A percentile compares a stretch with the other conserved stretches of the same genome.
Evolutionary conservation across 1,139 yeast genomes (phyloP).

Genomic region (Geotrichum aggregatum): DNA sequence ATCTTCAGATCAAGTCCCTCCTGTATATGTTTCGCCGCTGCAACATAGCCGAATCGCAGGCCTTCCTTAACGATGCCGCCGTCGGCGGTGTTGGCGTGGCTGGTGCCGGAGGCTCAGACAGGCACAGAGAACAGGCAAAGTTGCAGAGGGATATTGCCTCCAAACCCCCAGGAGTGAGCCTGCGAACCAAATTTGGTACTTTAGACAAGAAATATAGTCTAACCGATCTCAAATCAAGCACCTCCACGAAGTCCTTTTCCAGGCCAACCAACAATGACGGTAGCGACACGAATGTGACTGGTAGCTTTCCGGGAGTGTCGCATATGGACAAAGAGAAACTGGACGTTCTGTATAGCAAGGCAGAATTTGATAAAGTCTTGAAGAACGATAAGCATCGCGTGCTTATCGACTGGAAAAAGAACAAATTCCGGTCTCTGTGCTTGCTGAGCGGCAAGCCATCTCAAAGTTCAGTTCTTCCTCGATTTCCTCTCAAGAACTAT

Average conservation of each 20-base stretch:
- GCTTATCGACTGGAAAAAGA: slow-evolving; percentile 59
- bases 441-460: slow-evolving; percentile 49
- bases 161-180: background rate
- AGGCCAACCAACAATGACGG: slow-evolving; percentile 4
- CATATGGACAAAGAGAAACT: slow-evolving; percentile 41
- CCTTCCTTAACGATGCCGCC: slow-evolving; percentile 28
- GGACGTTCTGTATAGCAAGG: slow-evolving; percentile 52
- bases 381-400: slow-evolving; percentile 55
- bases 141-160: background rate
- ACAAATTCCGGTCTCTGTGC: slow-evolving; percentile 59
- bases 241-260: background rate
- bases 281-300: slow-evolving; percentile 15
- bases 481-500: slow-evolving; percentile 39
- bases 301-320: slow-evolving; percentile 25
- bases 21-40: slow-evolving; percentile 55
- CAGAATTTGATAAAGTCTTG: slow-evolving; percentile 44
- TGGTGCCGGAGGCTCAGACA: slow-evolving; percentile 22
- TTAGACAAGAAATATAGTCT: slow-evolving; percentile 14
- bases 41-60: slow-evolving; percentile 44
- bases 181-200: slow-evolving; percentile 4
- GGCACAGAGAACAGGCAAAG: slow-evolving; percentile 18
- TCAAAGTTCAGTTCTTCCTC: slow-evolving; percentile 32
- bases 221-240: slow-evolving; percentile 10
- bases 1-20: slow-evolving; percentile 55
- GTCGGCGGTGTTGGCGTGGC: slow-evolving; percentile 22